Evolutionary conservation across 306 rosid species (phyloP), one percentile per base, ranked within the genome.

Genomic region (Vicia villosa): DNA sequence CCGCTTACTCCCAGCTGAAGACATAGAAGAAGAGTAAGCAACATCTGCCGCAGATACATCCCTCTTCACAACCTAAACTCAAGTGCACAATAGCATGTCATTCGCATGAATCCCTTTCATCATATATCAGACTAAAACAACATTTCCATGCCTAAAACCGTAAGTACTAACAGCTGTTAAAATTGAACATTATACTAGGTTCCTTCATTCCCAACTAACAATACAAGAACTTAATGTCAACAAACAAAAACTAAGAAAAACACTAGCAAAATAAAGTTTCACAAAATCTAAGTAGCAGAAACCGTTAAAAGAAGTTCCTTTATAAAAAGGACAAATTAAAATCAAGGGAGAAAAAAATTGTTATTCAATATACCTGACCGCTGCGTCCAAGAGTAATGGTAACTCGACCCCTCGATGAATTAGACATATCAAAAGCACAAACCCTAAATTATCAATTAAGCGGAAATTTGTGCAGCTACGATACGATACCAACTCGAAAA

Each of bases 381-480:
- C 90, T 79, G 14, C 95, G 92, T 65, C 96, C 99, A 45, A 95
- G 89, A 40, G 96, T 91, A 50, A 95, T 91, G 75, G 97, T 91
- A 74, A 94, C 92, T 67, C 90, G 84, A 64, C 77, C 83, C 80
- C 90, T 83, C 42, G 96, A 86, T 84, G 68, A 40, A 71, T 86
- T 88, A 3, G 91, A 80, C 97, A 94, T 94, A 28, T 38, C 68
- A 70, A 66, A 32, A 79, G 42, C 71, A 21, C 17, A 86, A 87
- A 79, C 92, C 88, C 92, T 83, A 89, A 69, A 38, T 5, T 60
- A 69, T 37, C 73, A 87, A 68, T 47, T 28, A 46, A 41, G 74
- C 49, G 2, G 63, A 77, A 41, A 34, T 10, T 67, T 72, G 74
- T 19, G 22, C 63, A 56, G 43, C 42, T 2, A 52, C 68, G 37